A percentile compares a stretch with the other conserved stretches of the same genome.
Conservation (phyloP, 352 stramenopile genomes). For the Thalassiosira hispida region DNA sequence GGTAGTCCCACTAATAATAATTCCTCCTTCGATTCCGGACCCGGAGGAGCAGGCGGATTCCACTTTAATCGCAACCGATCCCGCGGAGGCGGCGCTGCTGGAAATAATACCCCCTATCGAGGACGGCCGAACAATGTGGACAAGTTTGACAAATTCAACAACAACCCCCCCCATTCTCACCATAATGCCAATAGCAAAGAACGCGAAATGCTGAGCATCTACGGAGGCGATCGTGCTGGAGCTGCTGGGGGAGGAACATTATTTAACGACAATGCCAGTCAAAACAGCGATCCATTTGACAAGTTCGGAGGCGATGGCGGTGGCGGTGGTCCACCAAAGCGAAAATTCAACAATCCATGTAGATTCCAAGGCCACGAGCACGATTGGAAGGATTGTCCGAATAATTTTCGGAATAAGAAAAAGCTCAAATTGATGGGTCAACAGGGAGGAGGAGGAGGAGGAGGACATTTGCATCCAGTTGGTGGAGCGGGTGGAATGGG, state of each 20-base stretch:
- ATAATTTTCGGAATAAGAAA: slow-evolving; percentile 56
- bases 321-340: neutral
- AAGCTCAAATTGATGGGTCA: slow-evolving; percentile 8
- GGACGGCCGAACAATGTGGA: neutral
- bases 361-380: slow-evolving; percentile 48
- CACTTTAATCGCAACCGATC: neutral
- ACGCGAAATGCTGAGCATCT: slow-evolving; percentile 41
- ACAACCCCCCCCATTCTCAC: neutral
- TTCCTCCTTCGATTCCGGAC: too few species aligned
- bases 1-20: neutral
- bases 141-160: neutral
- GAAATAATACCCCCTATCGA: neutral
- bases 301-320: neutral
- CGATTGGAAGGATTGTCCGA: slow-evolving; percentile 56
- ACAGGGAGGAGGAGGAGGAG: slow-evolving; percentile 7
- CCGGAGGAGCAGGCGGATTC: neutral
- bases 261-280: neutral
- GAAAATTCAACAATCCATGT: slow-evolving; percentile 50
- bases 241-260: neutral
- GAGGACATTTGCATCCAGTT: neutral
- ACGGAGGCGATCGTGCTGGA: slow-evolving; percentile 8
- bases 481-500: neutral
- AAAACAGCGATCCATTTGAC: neutral
- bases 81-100: neutral
- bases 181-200: slow-evolving; percentile 13